Evolutionary conservation across 2,329 filamentous ascomycete species (phyloP), one percentile per base, ranked within the genome.

Genomic region (Mariannaea sp.): DNA sequence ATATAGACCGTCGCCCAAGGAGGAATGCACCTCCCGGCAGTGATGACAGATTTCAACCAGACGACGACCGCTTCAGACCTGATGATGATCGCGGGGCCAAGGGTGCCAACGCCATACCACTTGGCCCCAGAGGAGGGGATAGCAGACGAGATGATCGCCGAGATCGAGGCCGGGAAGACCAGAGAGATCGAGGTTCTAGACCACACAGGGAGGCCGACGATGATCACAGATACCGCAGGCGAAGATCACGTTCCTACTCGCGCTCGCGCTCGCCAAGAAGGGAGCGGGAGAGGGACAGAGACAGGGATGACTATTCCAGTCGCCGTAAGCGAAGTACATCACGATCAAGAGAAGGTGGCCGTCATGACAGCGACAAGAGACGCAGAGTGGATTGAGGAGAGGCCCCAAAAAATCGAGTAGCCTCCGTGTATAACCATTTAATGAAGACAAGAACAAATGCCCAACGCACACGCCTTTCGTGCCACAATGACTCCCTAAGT

Each of bases 91-190:
- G 66, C 30, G 77, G 75, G 19, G 76, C 71, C 7, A 84, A 82
- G 51, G 88, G 88, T 1, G 87, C 88, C 2, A 92, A 92, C 71
- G 83, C 83, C 3, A 81, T 86, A 48, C 86, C 87, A 1, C 73
- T 92, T 17, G 88, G 87, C 0, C 83, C 3, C 59, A 56, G 29
- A 59, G 66, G 71, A 69, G 60, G 50, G n/a, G 69, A 66, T 7
- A 64, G 66, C 9, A 68, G 70, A 20, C 60, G 70, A 33, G 60
- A 71, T 3, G 53, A 39, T 14, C 20, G 36, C 13, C 6, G 36
- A 14, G 36, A 39, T n/a, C 7, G 19, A 19, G 19, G 24, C 14
- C 22, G 36, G 13, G 36, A 40, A 46, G 58, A 55, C 17, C 45
- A 55, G 7, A 26, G 44, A 14, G 66, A 65, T 55, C 67, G 68